Evolutionary conservation across 164 flowering plant species (phyloP), one percentile per base, ranked within the genome.

Genomic region (Litsea cubeba): DNA sequence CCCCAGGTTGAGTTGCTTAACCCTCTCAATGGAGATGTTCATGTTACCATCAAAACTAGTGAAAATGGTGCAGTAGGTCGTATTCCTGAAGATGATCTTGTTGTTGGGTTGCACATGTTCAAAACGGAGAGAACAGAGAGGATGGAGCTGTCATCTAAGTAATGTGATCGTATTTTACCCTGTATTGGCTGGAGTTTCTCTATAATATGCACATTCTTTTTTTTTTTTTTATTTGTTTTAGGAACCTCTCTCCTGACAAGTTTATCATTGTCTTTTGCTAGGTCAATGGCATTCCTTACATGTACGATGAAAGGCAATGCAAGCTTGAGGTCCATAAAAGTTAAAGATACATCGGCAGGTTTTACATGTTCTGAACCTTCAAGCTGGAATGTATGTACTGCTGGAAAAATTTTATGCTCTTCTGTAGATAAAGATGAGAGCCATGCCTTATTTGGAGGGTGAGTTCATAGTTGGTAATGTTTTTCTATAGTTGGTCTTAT

Each of bases 391-490:
- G 88, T 90, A 15, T 83, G 92, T 77, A 78, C 76, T 68, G 50
- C 87, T 76, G 99, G 99, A 49, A 78, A 79, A 75, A 72, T 95
- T 74, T 72, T 78, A 28, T 95, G 89, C 81, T 87, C 85, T 66
- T 85, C 90, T 72, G 96, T 95, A 12, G 88, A 90, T 83, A 87
- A 74, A 75, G 85, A 65, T 78, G 99, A 95, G 80, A 85, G 79
- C 10, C 82, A 82, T 81, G 87, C 90, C 18, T 77, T 90, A 72
- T 86, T 88, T 80, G 94, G 90, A 77, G 97, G 97, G 95, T 92
- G 74, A 82, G 91, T 87, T 80, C 22, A 10, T 20, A 66, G 18
- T 66, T 17, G n/a, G 14, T 17, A 15, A 24, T 50, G 69, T 20
- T 32, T 14, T 2, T 62, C 50, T 69, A 25, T 35, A 25, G 17